Evolutionary conservation across 345 rosid genomes (phyloP), one percentile per base, ranked within the genome.

Genomic region (Cochlearia excelsa): DNA sequence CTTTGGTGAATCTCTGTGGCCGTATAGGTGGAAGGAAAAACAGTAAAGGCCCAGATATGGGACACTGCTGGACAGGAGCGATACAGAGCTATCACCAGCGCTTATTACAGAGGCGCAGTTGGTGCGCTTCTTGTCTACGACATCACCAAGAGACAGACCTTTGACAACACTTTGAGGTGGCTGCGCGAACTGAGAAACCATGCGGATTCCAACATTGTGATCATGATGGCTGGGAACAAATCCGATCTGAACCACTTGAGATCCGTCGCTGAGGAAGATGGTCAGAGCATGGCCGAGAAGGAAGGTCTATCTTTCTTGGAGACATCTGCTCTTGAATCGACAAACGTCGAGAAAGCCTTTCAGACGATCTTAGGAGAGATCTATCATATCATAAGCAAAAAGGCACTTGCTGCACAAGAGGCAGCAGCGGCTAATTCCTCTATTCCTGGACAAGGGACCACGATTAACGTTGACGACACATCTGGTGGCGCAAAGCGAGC

Each of bases 161-260:
- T 86, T 50, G 87, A 81, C 41, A 84, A 82, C 63, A 83, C 68
- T 56, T 72, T 70, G 35, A 78, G 86, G 72, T 86, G 95, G 95
- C 73, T 86, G 10, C 90, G 88, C 0, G 90, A 86, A 43, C 66
- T 84, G 70, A 77, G 88, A 69, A 88, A 82, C 72, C 86, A 80
- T 56, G 88, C 90, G 2, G 95, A 82, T 69, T 78, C 95, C 30
- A 81, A 86, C 82, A 86, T 86, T 46, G 94, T 80, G 44, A 81
- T 86, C 59, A 86, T 86, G 90, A 81, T 86, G 89, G 85, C 77
- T 16, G 94, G 94, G 26, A 86, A 86, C 50, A 86, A 86, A 71
- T 75, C 82, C 0, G 94, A 84, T 68, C 77, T 84, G 11, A 82
- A 78, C 59, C 88, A 86, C 64, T 77, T 84, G 55, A 80, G 43